Evolutionary conservation across 2,329 filamentous ascomycete species (phyloP), one percentile per base, ranked within the genome.

Genomic region (Geosmithia flava): DNA sequence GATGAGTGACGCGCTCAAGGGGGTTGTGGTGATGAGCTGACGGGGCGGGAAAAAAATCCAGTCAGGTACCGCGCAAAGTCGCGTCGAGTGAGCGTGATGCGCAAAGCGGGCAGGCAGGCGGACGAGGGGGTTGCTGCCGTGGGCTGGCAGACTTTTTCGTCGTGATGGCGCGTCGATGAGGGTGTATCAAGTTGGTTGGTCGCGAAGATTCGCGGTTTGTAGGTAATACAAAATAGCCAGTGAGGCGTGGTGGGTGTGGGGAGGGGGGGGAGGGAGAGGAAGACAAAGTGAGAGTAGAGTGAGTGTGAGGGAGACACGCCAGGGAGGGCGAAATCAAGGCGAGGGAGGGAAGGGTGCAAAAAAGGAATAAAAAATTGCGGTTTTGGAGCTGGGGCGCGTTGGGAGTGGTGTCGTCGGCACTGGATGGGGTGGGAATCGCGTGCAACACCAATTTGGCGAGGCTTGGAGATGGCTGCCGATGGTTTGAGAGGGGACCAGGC

Each of bases 401-500:
- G 64, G 63, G 63, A 62, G 59, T 58, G 63, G 59, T 66, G 55
- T 58, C 61, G 60, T 58, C 58, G 62, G 65, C 33, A 59, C 60
- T 57, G 58, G 64, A 62, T 67, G 64, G 70, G 65, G 66, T 69
- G 62, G 64, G 70, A 74, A 69, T 69, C 68, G 75, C 72, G 74
- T 74, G 68, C 67, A 68, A 71, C 68, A 67, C 65, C 66, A 68
- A 68, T 67, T 68, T 69, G 65, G 68, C 67, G 67, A 67, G 63
- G 64, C 70, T 67, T 71, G 64, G 63, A 66, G 74, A 78, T 77
- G 73, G 69, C 63, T 67, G 66, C 72, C 66, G 74, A 78, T 78
- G 74, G 65, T 71, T 72, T 71, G 70, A 69, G 69, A 71, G 69
- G 70, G 66, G 72, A 71, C 73, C 68, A 71, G 72, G 72, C 69